phyloP scores from a whole-genome alignment of 352 stramenopile species.

The Thalassiosira livingstoniorum region DNA sequence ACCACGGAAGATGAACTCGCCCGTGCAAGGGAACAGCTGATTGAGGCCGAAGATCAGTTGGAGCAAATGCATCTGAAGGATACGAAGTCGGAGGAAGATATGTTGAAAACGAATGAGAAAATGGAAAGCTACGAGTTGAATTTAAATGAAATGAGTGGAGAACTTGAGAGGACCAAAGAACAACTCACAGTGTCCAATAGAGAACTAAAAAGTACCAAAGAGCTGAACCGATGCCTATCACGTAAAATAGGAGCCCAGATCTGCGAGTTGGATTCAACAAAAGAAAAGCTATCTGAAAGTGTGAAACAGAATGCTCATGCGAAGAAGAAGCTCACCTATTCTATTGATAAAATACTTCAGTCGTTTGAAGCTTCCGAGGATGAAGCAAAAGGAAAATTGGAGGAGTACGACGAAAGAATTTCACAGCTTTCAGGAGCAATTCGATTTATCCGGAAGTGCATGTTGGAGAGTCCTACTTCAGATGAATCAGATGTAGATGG shows the following conservation, averaged over 20 bases:
- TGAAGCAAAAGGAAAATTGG: slow-evolving; percentile 40
- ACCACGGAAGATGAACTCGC: slow-evolving; percentile 51
- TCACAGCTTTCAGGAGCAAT: slow-evolving; percentile 44
- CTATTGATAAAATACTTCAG: slow-evolving; percentile 60
- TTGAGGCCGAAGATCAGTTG: slow-evolving; percentile 37
- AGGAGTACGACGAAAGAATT: slow-evolving; percentile 50
- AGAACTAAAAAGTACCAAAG: slow-evolving; percentile 43
- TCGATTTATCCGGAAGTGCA: slow-evolving; percentile 24
- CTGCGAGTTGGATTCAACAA: slow-evolving; percentile 44
- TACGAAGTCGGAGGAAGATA: slow-evolving; percentile 23
- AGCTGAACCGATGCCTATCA: slow-evolving; percentile 55
- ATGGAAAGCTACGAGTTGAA: background rate
- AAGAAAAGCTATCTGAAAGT: slow-evolving; percentile 40
- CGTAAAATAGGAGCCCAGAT: no score
- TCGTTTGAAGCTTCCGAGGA: slow-evolving; percentile 58
- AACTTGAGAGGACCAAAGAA: slow-evolving; percentile 7
- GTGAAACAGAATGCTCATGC: slow-evolving; percentile 43
- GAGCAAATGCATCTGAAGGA: slow-evolving; percentile 30
- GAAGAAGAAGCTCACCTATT: slow-evolving; percentile 43
- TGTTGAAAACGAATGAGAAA: background rate
- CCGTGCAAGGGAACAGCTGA: slow-evolving; percentile 36
- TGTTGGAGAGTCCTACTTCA: no score
- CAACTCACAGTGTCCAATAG: slow-evolving; percentile 22
- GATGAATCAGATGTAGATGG: no score
- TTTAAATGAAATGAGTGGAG: background rate